Evolutionary conservation across 371 early-diverging fungal species (phyloP).

Genomic region (Dichotomocladium elegans): DNA sequence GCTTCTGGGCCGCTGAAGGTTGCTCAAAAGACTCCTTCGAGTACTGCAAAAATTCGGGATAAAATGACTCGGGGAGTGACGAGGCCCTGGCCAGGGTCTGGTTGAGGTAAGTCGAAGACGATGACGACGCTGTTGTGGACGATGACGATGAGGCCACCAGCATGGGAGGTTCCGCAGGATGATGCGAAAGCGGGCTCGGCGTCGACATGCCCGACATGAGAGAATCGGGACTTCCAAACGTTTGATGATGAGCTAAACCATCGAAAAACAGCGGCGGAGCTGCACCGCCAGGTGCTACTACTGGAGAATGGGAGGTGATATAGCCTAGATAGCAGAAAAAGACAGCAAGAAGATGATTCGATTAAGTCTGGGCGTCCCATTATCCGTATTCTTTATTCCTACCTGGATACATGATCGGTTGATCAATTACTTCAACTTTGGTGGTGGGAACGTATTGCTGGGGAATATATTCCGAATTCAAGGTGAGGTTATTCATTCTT

Average conservation of each 20-base stretch:
- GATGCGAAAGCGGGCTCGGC: constrained; percentile 1
- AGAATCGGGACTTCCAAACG: constrained; percentile 31
- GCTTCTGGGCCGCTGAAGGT: constrained; percentile 11
- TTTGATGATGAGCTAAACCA: background rate
- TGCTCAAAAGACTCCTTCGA: constrained; percentile 44
- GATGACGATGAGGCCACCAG: constrained; percentile 31
- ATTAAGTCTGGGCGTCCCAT: too few species aligned
- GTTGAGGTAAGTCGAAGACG: constrained; percentile 24
- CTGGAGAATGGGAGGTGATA: constrained; percentile 2
- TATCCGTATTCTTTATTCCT: background rate
- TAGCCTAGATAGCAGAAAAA: too few species aligned
- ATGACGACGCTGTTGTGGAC: constrained; percentile 16
- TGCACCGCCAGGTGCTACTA: background rate
- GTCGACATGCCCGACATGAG: constrained; percentile 11
- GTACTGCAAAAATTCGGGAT: constrained; percentile 43
- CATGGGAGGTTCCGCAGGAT: constrained; percentile 24
- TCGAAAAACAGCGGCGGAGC: background rate
- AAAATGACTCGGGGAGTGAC: constrained; percentile 41
- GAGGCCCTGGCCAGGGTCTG: constrained; percentile 42
- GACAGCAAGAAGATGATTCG: too few species aligned
- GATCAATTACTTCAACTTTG: constrained; percentile 8
- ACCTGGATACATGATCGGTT: constrained; percentile 30
- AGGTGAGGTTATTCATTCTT: constrained; percentile 8
- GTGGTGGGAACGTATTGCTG: constrained; percentile 15
- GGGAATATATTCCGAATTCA: constrained; percentile 28